These are phyloP conservation scores for Fraxinus anomala DNA, from an alignment of 257 asterid genomes.

Conservation along the genomic window DNA sequence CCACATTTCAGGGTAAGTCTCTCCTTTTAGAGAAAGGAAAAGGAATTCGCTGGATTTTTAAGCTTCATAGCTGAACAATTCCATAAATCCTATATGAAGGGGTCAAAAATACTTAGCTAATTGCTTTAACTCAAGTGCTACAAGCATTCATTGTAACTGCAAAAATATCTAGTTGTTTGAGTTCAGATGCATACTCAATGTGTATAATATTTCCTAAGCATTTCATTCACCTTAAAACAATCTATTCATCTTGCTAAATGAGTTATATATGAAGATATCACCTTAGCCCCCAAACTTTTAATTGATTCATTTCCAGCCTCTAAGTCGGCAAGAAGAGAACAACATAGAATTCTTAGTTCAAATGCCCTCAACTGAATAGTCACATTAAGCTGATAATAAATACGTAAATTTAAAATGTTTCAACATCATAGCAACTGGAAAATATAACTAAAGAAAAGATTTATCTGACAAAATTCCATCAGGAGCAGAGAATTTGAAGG, in stretches of 20 bases:
- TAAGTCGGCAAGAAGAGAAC: not conserved
- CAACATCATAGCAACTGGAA: constrained; percentile 2
- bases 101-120: not conserved
- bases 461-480: not conserved
- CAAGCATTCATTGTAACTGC: not conserved
- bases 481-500: constrained; percentile 8
- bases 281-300: not conserved
- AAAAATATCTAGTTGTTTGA: not conserved
- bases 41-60: not conserved
- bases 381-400: not conserved
- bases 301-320: not conserved
- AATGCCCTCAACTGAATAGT: not conserved
- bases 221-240: not conserved
- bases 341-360: not conserved
- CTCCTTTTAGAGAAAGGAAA: not conserved
- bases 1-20: not conserved
- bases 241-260: not conserved
- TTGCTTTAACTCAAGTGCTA: not conserved
- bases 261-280: not conserved
- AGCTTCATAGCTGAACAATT: not conserved
- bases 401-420: constrained; percentile 2
- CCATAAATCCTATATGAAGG: not conserved
- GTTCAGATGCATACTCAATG: not conserved
- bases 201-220: not conserved
- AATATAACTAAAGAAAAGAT: not conserved